phyloP scores from a whole-genome alignment of 305 asterid species.

The Lippia alba region DNA sequence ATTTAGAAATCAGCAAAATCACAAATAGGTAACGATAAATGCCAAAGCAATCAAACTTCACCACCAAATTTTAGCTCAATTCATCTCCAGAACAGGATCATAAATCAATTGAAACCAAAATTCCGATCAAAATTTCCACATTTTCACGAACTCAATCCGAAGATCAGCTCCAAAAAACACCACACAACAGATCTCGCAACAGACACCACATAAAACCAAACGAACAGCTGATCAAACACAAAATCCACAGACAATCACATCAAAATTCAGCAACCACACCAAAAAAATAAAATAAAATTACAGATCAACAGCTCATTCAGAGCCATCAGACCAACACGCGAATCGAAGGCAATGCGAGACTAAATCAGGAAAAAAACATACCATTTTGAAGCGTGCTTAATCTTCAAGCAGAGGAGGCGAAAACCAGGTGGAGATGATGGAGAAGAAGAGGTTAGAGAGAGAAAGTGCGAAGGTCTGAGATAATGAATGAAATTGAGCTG shows the following conservation, averaged over 20 bases:
- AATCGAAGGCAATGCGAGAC: slow-evolving; percentile 30
- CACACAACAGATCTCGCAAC: slow-evolving; percentile 21
- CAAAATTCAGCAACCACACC: neutral
- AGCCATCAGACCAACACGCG: neutral
- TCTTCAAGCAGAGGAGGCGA: slow-evolving; percentile 34
- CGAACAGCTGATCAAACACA: slow-evolving; percentile 18
- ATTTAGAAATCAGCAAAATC: slow-evolving; percentile 25
- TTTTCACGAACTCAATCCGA: slow-evolving; percentile 10
- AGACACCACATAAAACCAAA: neutral
- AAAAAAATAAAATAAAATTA: slow-evolving; percentile 2
- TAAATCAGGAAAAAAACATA: slow-evolving; percentile 31
- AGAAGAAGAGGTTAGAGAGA: slow-evolving; percentile 20
- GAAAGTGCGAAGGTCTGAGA: slow-evolving; percentile 3
- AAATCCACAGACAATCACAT: slow-evolving; percentile 13
- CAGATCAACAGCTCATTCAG: slow-evolving; percentile 11
- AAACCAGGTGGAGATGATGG: slow-evolving; percentile 28
- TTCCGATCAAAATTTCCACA: slow-evolving; percentile 2
- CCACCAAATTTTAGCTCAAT: slow-evolving; percentile 19
- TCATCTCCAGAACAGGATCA: slow-evolving; percentile 2
- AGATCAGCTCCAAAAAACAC: slow-evolving; percentile 25
- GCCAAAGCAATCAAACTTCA: slow-evolving; percentile 33
- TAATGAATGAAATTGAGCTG: slow-evolving; percentile 25
- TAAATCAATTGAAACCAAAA: neutral
- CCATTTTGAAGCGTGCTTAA: slow-evolving; percentile 43
- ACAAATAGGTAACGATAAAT: slow-evolving; percentile 9